phyloP scores from a whole-genome alignment of 441 rosid genomes.

The Kokia cookei region DNA sequence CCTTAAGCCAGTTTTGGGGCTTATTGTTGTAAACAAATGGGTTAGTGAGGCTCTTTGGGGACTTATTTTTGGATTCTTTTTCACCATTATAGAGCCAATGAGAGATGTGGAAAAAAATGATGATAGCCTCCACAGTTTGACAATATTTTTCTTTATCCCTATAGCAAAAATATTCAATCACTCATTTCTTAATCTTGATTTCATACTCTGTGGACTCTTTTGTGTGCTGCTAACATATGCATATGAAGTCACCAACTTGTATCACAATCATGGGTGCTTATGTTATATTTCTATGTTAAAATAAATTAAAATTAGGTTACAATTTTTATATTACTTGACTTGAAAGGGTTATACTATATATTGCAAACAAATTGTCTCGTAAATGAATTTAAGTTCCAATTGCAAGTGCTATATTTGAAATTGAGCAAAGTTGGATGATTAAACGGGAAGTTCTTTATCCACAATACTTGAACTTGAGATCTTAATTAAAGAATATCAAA shows the following conservation, averaged over 20 bases:
- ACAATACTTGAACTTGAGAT: no score
- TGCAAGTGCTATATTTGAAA: no score
- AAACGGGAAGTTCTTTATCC: no score
- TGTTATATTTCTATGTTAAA: background rate
- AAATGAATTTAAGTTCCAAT: background rate
- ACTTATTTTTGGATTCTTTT: constrained; percentile 1
- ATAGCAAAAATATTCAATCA: background rate
- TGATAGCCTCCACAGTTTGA: background rate
- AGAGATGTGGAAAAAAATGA: background rate
- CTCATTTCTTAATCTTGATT: no score
- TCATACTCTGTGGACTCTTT: no score
- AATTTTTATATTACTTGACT: background rate
- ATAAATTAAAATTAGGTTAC: background rate
- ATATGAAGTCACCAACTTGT: background rate
- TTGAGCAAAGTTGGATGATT: no score
- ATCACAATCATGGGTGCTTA: background rate
- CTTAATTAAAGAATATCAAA: no score
- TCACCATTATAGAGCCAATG: constrained; percentile 6
- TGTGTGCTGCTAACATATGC: background rate
- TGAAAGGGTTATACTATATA: background rate
- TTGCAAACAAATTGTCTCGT: background rate
- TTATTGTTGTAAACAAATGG: constrained; percentile 15
- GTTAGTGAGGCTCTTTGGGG: background rate
- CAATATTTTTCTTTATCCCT: background rate
- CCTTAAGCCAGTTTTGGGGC: background rate